Conservation (phyloP, 2,329 filamentous ascomycete genomes). For the Plectosphaerella cucumerina region DNA sequence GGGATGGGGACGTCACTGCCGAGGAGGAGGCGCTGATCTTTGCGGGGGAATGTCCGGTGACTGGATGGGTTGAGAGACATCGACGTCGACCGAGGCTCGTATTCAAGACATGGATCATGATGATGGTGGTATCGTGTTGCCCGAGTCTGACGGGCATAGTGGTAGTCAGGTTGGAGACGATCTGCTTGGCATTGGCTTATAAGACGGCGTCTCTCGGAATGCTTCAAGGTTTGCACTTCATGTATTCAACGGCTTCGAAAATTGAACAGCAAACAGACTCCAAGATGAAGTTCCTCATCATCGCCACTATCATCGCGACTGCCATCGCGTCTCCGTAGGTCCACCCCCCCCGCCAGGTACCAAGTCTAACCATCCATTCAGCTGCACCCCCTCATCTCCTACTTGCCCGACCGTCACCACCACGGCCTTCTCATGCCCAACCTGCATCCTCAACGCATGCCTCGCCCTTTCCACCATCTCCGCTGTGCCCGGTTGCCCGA, state of each 20-base stretch:
- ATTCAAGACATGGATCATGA: not conserved
- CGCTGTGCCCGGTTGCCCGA: slow-evolving; percentile 19
- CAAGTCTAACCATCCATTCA: not conserved
- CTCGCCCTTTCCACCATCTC: slow-evolving; percentile 12
- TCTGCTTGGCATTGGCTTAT: not conserved
- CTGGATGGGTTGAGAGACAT: not conserved
- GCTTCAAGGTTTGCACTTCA: not conserved
- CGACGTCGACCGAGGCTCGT: not conserved
- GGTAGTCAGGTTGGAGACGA: not conserved
- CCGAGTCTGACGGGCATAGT: not conserved
- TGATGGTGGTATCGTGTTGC: not conserved
- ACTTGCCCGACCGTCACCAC: slow-evolving; percentile 18
- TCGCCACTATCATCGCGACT: not conserved
- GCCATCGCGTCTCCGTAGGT: not conserved
- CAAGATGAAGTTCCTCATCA: not conserved
- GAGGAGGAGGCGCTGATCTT: not conserved
- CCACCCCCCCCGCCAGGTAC: not conserved
- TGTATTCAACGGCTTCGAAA: not conserved
- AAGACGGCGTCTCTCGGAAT: not conserved
- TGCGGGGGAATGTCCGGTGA: not conserved
- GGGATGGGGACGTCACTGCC: not conserved
- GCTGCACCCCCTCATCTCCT: not conserved
- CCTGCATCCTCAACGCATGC: slow-evolving; percentile 12
- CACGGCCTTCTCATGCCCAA: slow-evolving; percentile 8
- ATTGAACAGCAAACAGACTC: not conserved